Percentiles rank a stretch among this genome's conserved stretches.
These are phyloP conservation scores for Kwoniella heveanensis DNA, from an alignment of 768 basidiomycete genomes.

Conservation along the genomic window DNA sequence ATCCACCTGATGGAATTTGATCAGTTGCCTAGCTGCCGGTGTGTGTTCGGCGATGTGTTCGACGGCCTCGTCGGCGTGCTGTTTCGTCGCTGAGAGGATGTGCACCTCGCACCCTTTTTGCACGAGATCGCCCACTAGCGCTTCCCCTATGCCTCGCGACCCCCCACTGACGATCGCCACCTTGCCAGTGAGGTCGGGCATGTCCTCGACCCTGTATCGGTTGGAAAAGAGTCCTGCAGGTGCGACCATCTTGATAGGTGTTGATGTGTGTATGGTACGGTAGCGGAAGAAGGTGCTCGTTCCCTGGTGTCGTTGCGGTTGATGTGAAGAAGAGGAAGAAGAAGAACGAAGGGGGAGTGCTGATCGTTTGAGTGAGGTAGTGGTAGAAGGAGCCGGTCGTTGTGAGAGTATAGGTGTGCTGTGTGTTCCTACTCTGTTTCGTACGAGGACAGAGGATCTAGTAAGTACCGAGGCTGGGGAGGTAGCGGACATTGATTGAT, in stretches of 20 bases:
- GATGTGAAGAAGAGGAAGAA: too few species aligned
- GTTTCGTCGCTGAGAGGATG: slow-evolving; percentile 47
- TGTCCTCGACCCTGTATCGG: slow-evolving; percentile 56
- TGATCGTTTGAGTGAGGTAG: too few species aligned
- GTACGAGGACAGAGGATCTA: not conserved
- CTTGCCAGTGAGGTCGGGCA: slow-evolving; percentile 61
- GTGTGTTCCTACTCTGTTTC: not conserved
- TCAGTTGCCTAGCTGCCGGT: slow-evolving; percentile 21
- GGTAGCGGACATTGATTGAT: not conserved
- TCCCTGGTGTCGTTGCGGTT: too few species aligned
- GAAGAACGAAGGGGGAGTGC: too few species aligned
- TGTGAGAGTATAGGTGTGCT: not conserved
- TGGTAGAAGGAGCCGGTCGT: not conserved
- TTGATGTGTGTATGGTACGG: not conserved
- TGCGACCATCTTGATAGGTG: slow-evolving; percentile 31
- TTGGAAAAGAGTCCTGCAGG: slow-evolving; percentile 52
- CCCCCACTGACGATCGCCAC: slow-evolving; percentile 63
- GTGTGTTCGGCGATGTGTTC: slow-evolving; percentile 31
- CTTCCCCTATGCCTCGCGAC: slow-evolving; percentile 53
- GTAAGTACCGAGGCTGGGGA: not conserved
- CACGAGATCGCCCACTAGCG: slow-evolving; percentile 40
- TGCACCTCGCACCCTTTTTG: slow-evolving; percentile 47
- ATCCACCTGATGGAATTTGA: slow-evolving; percentile 45
- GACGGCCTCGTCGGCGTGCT: slow-evolving; percentile 48
- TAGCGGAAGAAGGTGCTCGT: not conserved